Conservation (phyloP, 768 basidiomycete species). For the Serendipita sp. region DNA sequence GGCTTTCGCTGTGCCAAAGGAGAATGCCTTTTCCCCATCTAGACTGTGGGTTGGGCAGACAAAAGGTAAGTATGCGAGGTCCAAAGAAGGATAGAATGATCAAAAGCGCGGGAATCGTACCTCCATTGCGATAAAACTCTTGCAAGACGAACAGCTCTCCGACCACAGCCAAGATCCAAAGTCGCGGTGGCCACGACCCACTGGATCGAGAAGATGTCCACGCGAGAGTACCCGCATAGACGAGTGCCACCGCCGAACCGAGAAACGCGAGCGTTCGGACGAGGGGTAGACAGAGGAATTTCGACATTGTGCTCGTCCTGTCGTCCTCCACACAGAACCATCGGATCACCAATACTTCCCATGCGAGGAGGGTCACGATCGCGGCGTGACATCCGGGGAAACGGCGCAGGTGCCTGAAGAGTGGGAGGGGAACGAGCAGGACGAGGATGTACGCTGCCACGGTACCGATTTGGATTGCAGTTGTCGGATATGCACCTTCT, state of each 20-base stretch:
- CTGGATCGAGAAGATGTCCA: background rate
- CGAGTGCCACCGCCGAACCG: background rate
- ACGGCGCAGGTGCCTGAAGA: background rate
- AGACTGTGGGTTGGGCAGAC: too few species aligned
- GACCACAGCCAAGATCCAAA: background rate
- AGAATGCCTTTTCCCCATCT: too few species aligned
- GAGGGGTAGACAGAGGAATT: background rate
- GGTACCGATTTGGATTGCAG: background rate
- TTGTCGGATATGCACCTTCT: background rate
- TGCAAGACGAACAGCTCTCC: conserved; percentile 1
- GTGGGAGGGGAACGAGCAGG: background rate
- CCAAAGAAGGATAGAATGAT: too few species aligned
- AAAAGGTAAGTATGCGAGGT: too few species aligned
- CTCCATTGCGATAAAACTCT: conserved; percentile 7
- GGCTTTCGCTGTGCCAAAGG: too few species aligned
- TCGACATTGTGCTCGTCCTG: background rate
- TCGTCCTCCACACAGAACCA: conserved; percentile 4
- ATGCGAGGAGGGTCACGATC: background rate
- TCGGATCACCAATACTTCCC: background rate
- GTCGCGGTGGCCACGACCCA: background rate
- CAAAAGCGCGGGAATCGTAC: background rate
- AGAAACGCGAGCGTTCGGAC: background rate
- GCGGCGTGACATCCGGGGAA: conserved; percentile 3
- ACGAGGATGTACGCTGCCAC: background rate
- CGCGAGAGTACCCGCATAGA: conserved; percentile 1